Evolutionary conservation across 163 green algal genomes (phyloP), one percentile per base, ranked within the genome.

Genomic region (Scenedesmus sp.): DNA sequence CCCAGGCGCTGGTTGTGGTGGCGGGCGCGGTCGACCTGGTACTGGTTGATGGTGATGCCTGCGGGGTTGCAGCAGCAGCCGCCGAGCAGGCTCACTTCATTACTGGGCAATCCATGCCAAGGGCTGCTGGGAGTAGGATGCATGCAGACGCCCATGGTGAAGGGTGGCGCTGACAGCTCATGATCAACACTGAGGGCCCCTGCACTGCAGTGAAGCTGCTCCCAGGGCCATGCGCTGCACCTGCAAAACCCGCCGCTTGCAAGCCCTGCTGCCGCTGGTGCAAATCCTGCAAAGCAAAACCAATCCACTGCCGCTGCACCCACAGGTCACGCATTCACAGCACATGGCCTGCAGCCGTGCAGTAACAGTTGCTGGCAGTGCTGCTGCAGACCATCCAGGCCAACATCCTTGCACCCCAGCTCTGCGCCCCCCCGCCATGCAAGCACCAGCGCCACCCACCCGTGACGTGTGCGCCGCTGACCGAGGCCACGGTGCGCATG

Each of bases 11-110:
- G 33, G 93, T 98, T 99, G 94, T 99, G 96, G 85, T 96, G 91
- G 33, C 94, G 96, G 30, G 96, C 98, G 49, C 95, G 92, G 49
- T 95, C 81, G 0, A 96, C 97, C 96, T 99, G 98, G 94, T 99
- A 99, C 86, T 98, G 94, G 89, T 99, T 99, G 95, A 99, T 99
- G 88, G 98, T 99, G 93, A 99, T 97, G 87, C 98, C 85, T 90
- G 85, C 65, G 13, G 40, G 43, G 76, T 37, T 83, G 30, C 20
- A 70, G 56, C 15, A 22, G 24, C 10, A 61, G 56, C 56, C n/a
- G n/a, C n/a, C n/a, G n/a, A n/a, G n/a, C n/a, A n/a, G n/a, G n/a
- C n/a, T n/a, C n/a, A n/a, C n/a, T n/a, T n/a, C n/a, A n/a, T n/a
- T n/a, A n/a, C n/a, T n/a, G n/a, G n/a, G n/a, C n/a, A n/a, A n/a